These are phyloP conservation scores for Prunus padus DNA, from an alignment of 306 rosid genomes.

Conservation along the genomic window DNA sequence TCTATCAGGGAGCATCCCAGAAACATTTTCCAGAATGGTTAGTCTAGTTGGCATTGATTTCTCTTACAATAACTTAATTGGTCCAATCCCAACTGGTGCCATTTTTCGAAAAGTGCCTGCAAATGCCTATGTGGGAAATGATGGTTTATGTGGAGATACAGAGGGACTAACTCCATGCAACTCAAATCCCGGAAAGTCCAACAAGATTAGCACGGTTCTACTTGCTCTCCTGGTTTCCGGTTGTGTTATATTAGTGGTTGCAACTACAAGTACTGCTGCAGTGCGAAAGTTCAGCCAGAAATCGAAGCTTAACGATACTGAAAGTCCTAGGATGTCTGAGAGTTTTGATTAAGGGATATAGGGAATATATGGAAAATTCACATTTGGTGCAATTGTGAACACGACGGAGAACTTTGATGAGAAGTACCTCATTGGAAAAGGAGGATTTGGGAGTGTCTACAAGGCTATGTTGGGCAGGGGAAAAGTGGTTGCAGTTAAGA, in stretches of 20 bases:
- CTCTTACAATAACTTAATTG: constrained; percentile 49
- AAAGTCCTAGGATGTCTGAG: background rate
- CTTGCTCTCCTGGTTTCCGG: constrained; percentile 10
- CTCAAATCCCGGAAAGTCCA: background rate
- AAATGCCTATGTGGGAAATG: constrained; percentile 5
- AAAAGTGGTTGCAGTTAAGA: constrained; percentile 21
- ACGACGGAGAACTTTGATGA: constrained; percentile 54
- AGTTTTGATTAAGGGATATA: background rate
- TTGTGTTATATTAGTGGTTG: constrained; percentile 13
- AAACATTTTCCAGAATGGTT: constrained; percentile 24
- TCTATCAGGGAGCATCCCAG: constrained; percentile 45
- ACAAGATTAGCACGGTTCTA: constrained; percentile 27
- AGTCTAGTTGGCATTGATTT: constrained; percentile 35
- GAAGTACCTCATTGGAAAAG: constrained; percentile 52
- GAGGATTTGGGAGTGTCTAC: constrained; percentile 63
- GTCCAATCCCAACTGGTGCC: constrained; percentile 37
- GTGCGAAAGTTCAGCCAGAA: background rate
- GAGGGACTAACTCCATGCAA: background rate
- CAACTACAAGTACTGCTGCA: background rate
- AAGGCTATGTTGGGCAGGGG: constrained; percentile 29
- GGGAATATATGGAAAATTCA: constrained; percentile 37
- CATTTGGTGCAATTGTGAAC: constrained; percentile 43
- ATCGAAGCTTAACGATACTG: background rate
- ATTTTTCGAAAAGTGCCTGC: background rate
- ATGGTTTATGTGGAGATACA: constrained; percentile 3